Evolutionary conservation across 2,329 filamentous ascomycete genomes (phyloP).

Genomic region (Paecilomyces formosus): DNA sequence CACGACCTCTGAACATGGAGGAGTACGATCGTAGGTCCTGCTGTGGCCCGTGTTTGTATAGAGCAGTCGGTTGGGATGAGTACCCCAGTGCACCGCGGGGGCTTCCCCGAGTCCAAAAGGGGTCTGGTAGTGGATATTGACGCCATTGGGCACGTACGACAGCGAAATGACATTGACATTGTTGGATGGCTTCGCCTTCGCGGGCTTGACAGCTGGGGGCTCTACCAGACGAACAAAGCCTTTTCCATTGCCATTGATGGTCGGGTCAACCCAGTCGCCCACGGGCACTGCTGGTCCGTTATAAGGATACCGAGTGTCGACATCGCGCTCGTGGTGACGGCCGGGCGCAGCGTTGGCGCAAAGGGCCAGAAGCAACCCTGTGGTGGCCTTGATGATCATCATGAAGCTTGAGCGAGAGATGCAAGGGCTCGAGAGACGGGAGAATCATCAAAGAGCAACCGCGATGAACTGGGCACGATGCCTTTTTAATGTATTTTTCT

Average conservation of each 20-base stretch:
- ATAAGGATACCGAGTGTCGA: constrained; percentile 32
- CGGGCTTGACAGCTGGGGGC: constrained; percentile 43
- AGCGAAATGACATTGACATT: constrained; percentile 48
- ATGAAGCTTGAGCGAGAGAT: not conserved
- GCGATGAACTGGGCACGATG: not conserved
- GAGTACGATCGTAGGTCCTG: constrained; percentile 43
- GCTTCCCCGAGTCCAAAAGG: constrained; percentile 44
- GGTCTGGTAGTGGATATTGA: constrained; percentile 49
- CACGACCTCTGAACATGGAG: constrained; percentile 40
- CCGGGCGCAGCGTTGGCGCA: not conserved
- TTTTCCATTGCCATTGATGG: constrained; percentile 46
- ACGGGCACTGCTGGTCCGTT: constrained; percentile 43
- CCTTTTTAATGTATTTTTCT: not conserved
- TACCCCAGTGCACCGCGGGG: constrained; percentile 41
- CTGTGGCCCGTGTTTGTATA: constrained; percentile 31
- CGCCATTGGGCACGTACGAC: constrained; percentile 42
- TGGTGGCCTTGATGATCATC: not conserved
- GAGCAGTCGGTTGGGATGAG: constrained; percentile 21
- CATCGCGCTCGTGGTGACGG: not conserved
- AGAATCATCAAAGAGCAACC: not conserved
- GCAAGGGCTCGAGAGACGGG: not conserved
- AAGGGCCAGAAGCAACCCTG: not conserved
- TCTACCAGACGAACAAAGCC: constrained; percentile 46
- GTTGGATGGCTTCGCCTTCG: constrained; percentile 37
- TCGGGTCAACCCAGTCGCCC: constrained; percentile 46